Base-by-base conservation (phyloP, 2,329 filamentous ascomycete genomes). In the Fusarium lyarnte region DNA sequence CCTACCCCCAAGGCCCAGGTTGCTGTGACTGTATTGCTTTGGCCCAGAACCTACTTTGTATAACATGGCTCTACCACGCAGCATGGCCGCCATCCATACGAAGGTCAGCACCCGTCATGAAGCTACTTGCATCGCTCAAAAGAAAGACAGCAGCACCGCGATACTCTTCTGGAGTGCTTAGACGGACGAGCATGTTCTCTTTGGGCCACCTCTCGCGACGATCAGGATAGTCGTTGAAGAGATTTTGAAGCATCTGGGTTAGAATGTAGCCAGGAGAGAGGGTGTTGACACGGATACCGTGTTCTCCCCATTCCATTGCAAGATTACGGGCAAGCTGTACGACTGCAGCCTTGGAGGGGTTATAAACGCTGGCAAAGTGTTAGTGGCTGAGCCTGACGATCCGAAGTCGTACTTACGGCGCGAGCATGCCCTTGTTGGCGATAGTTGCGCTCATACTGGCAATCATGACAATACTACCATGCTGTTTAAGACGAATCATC, bases 251-350 rank as follows among this genome's bases (percentile, higher is more conserved):
- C 94, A 97, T 97, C 27, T 92, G 89, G 4, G 93, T 94, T 27
- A 92, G 88, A 77, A 94, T 94, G 79, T 94, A 94, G 13, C 93
- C 93, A 0, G 93, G 93, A 25, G 91, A 94, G 70, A 96, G 88
- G 19, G 92, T 94, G 83, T 96, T 95, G 69, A 95, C 91, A 5
- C 93, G 89, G 77, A 96, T 95, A 41, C 89, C 90, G 79, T 92
- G 82, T 74, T 85, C 81, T 51, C 92, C 92, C 92, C 92, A 94
- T 80, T 95, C 93, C 14, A 88, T 82, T 3, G 92, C 92, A 13
- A 94, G 85, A 79, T 91, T 93, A 64, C 91, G 89, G 2, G 82
- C 89, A 2, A 94, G 87, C 81, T 94, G 92, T 59, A 93, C 82
- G 9, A 94, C 92, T 7, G 88, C 93, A 7, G 92, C 91, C 80